Conservation (phyloP, 495 filamentous ascomycete genomes). For the Neurospora sublineolata region DNA sequence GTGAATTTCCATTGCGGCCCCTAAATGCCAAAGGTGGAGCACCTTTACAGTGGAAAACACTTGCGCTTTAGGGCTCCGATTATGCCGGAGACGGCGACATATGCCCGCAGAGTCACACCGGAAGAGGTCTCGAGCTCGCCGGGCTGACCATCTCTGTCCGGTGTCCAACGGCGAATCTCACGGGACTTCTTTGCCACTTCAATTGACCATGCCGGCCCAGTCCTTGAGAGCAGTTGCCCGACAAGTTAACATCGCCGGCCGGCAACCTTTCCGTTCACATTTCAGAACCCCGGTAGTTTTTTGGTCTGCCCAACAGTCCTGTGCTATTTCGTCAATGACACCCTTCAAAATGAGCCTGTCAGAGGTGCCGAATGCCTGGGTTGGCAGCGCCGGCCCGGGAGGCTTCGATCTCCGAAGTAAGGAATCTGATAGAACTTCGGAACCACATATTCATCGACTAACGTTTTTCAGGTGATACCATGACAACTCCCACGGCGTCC, state of each 20-base stretch:
- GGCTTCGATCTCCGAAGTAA: conserved; percentile 34
- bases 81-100: neutral
- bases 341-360: neutral
- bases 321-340: neutral
- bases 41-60: neutral
- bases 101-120: neutral
- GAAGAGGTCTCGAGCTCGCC: neutral
- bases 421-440: neutral
- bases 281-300: neutral
- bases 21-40: neutral
- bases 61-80: neutral
- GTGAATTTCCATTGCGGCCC: neutral
- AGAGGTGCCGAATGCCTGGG: conserved; percentile 16
- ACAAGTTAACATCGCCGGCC: neutral
- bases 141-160: neutral
- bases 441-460: neutral
- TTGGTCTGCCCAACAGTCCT: neutral
- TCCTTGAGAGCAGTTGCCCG: neutral
- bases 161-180: neutral
- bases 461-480: conserved; percentile 51
- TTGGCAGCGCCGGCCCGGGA: conserved; percentile 31
- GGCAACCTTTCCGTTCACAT: neutral
- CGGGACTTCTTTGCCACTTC: neutral
- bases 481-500: conserved; percentile 72
- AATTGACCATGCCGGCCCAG: neutral